Evolutionary conservation across 768 basidiomycete genomes (phyloP).

Genomic region (Podaxis pistillaris): DNA sequence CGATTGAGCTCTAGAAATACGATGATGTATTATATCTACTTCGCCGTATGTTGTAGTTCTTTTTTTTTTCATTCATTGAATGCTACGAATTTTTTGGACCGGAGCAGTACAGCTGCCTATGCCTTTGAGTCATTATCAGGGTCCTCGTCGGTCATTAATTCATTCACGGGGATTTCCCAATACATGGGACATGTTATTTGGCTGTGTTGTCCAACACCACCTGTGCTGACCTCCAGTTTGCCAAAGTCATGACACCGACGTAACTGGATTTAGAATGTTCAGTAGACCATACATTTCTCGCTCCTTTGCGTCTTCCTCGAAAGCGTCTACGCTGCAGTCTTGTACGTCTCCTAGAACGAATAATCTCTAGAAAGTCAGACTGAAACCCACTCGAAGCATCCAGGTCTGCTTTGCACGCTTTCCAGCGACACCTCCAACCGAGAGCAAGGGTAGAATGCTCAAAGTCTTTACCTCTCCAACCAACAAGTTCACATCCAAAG

Average conservation of each 20-base stretch:
- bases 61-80: neutral
- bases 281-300: neutral
- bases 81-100: neutral
- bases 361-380: neutral
- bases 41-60: neutral
- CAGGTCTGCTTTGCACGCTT: neutral
- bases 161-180: neutral
- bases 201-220: conserved; percentile 1
- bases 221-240: neutral
- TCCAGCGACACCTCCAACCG: neutral
- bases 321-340: neutral
- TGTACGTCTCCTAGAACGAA: neutral
- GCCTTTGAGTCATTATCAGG: neutral
- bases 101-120: too few species aligned
- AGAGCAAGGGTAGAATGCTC: neutral
- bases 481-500: neutral
- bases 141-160: neutral
- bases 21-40: neutral
- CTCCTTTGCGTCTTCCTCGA: neutral
- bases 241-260: neutral
- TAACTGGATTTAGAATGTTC: neutral
- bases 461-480: neutral
- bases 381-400: neutral
- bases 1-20: conserved; percentile 22
- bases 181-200: neutral